Conservation (phyloP, 2,329 filamentous ascomycete species). For the Mariannaea sp. region DNA sequence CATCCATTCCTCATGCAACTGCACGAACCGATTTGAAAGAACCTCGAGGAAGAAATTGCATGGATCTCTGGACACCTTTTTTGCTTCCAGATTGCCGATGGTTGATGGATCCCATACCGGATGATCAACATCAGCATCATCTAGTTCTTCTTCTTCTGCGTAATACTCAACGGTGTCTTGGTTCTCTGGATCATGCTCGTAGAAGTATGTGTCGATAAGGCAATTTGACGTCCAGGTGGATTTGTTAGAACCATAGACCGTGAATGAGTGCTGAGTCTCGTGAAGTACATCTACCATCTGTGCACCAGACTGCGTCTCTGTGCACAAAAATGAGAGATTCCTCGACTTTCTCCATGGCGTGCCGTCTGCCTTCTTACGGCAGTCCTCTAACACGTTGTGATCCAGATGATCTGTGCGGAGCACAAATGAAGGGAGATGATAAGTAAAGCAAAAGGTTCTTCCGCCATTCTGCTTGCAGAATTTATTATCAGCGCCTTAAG, state of each 20-base stretch:
- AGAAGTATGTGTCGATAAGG: conserved; percentile 1
- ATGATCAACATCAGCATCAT: neutral
- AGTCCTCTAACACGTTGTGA: neutral
- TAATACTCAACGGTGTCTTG: neutral
- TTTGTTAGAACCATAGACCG: neutral
- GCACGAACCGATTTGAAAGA: neutral
- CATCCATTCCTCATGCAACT: neutral
- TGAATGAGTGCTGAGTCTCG: conserved; percentile 3
- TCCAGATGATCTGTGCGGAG: neutral
- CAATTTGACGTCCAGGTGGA: neutral
- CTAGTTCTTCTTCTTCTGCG: neutral
- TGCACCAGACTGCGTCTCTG: neutral
- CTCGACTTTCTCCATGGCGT: neutral
- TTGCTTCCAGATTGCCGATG: neutral
- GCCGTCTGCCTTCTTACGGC: neutral
- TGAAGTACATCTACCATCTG: neutral
- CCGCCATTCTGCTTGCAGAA: neutral
- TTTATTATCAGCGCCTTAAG: neutral
- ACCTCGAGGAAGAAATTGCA: neutral
- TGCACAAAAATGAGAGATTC: neutral
- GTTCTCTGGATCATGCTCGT: neutral
- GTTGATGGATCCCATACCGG: conserved; percentile 2
- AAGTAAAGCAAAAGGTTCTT: neutral
- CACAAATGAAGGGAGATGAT: conserved; percentile 1
- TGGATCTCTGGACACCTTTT: neutral